Percentiles rank a stretch among this genome's conserved stretches.
phyloP scores from a whole-genome alignment of 768 basidiomycete species.

The Boletus pseudo-olivaceus region DNA sequence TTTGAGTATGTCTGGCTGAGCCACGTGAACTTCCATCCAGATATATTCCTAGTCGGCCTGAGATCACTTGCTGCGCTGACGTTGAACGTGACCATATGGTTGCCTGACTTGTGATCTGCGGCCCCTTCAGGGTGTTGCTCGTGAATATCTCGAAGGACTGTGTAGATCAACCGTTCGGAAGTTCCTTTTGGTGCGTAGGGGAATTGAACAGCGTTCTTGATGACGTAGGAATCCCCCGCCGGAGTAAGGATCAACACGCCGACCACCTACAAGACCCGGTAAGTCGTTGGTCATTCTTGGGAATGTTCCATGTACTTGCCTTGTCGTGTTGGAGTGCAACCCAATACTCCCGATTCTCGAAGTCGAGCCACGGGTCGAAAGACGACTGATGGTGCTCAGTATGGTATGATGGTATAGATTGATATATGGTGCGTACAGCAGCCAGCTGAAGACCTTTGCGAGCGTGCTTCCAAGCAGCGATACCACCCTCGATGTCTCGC shows the following conservation, averaged over 20 bases:
- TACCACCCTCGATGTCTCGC: conserved; percentile 47
- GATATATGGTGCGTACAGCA: conserved; percentile 29
- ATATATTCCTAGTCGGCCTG: conserved; percentile 40
- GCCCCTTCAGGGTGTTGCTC: conserved; percentile 23
- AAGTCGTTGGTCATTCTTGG: neutral
- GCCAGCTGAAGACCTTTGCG: conserved; percentile 58
- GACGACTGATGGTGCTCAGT: conserved; percentile 34
- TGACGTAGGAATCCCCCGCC: conserved; percentile 45
- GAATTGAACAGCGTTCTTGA: conserved; percentile 56
- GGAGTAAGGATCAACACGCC: conserved; percentile 52
- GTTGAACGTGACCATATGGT: conserved; percentile 44
- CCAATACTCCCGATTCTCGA: conserved; percentile 56
- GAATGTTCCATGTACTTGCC: neutral
- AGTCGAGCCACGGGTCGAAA: conserved; percentile 53
- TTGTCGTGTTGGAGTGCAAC: conserved; percentile 38
- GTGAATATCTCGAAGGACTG: conserved; percentile 42
- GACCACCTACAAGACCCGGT: conserved; percentile 30
- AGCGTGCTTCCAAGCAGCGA: conserved; percentile 52
- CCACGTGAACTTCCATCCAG: conserved; percentile 45
- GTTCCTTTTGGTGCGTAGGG: conserved; percentile 52
- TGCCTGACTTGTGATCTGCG: neutral
- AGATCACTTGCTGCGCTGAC: conserved; percentile 44
- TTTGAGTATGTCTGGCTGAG: conserved; percentile 42
- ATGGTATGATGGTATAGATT: neutral
- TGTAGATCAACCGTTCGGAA: conserved; percentile 49